Percentiles rank a stretch among this genome's conserved stretches.
These are phyloP conservation scores for Venturia aucupariae DNA, from an alignment of 2,329 filamentous ascomycete species.

Conservation along the genomic window DNA sequence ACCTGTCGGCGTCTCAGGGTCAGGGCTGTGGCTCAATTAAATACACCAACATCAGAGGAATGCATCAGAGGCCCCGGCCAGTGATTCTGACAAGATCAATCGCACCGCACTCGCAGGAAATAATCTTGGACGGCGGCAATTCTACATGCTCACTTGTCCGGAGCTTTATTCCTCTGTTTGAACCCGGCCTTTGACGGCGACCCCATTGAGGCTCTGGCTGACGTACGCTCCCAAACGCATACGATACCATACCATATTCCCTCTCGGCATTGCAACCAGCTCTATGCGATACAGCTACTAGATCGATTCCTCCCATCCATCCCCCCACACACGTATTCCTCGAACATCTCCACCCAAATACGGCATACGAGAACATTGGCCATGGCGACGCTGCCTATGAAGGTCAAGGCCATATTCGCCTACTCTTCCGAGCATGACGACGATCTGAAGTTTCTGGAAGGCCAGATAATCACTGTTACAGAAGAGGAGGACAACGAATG, in stretches of 20 bases:
- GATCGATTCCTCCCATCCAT: neutral
- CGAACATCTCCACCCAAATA: neutral
- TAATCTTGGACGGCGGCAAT: neutral
- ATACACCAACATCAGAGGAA: neutral
- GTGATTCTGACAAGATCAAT: neutral
- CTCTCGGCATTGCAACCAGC: neutral
- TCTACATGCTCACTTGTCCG: neutral
- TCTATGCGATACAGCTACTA: neutral
- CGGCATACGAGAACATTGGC: neutral
- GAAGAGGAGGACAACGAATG: slow-evolving; percentile 89
- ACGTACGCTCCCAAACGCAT: neutral
- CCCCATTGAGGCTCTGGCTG: neutral
- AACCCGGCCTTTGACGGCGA: too few relatives aligned
- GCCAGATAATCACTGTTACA: slow-evolving; percentile 88
- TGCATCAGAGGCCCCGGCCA: neutral
- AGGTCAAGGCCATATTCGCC: slow-evolving; percentile 92
- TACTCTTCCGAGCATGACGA: slow-evolving; percentile 90
- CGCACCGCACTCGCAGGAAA: neutral
- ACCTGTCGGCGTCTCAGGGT: too few relatives aligned
- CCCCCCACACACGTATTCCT: neutral
- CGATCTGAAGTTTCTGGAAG: slow-evolving; percentile 76
- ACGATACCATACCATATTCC: neutral
- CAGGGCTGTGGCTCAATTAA: neutral
- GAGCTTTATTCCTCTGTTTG: neutral
- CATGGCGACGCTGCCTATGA: slow-evolving; percentile 58